Evolutionary conservation across 192 early-diverging fungal species (phyloP).

Genomic region (Coemansia sp.): DNA sequence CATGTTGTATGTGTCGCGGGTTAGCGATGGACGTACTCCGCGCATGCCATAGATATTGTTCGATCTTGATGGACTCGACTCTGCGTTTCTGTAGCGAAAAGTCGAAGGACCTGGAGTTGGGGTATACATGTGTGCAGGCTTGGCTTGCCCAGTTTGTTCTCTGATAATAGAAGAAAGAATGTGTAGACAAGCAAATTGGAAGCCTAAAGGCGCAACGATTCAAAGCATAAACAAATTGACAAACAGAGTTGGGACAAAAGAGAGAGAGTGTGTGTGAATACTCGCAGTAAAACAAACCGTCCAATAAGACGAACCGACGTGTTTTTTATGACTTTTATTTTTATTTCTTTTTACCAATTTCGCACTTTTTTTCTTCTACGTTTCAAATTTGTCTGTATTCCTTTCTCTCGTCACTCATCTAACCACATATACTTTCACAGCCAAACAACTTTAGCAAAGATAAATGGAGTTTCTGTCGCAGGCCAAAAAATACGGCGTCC

Average conservation of each 20-base stretch:
- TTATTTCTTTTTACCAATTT: too few species aligned
- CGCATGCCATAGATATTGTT: neutral
- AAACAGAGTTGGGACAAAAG: too few species aligned
- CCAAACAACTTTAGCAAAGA: constrained; percentile 4
- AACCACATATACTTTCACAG: neutral
- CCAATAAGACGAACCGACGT: too few species aligned
- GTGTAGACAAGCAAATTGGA: too few species aligned
- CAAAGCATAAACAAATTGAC: too few species aligned
- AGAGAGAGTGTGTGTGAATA: too few species aligned
- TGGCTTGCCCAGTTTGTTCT: neutral
- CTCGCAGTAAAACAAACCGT: too few species aligned
- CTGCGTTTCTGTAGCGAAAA: neutral
- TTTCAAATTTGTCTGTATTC: neutral
- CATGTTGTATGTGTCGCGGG: constrained; percentile 1
- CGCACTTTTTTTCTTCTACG: neutral
- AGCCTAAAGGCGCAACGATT: too few species aligned
- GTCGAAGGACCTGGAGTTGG: neutral
- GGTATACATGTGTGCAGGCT: constrained; percentile 18
- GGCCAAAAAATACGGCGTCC: constrained; percentile 43
- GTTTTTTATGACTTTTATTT: too few species aligned
- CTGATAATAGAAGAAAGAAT: too few species aligned
- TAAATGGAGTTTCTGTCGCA: constrained; percentile 48
- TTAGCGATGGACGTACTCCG: neutral
- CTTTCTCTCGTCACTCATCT: neutral
- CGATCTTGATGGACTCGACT: neutral